Conservation (phyloP, 2,329 filamentous ascomycete species). For the Fusarium marasasianum region DNA sequence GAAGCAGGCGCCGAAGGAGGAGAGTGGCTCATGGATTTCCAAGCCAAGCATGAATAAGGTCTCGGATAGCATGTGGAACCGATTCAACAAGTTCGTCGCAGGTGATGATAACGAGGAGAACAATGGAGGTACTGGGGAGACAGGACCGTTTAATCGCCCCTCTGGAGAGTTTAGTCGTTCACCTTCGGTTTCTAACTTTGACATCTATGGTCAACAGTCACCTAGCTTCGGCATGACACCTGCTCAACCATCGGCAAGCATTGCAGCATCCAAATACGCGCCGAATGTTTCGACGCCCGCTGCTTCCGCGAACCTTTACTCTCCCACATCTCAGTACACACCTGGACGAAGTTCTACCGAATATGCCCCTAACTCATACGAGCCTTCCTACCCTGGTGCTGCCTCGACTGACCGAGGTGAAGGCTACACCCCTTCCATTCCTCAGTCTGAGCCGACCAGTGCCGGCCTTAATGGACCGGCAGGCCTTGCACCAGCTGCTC, state of each 20-base stretch:
- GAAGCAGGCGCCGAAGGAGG: conserved; percentile 85
- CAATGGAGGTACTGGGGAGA: conserved; percentile 70
- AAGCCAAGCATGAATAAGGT: conserved; percentile 97
- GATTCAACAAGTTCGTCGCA: conserved; percentile 95
- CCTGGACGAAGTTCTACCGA: conserved; percentile 50
- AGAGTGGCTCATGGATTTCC: conserved; percentile 86
- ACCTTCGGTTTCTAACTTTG: conserved; percentile 75
- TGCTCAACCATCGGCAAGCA: conserved; percentile 47
- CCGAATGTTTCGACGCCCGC: conserved; percentile 36
- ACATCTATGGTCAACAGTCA: conserved; percentile 72
- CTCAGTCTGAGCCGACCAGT: conserved; percentile 20
- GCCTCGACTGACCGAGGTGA: conserved; percentile 17
- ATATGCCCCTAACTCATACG: conserved; percentile 49
- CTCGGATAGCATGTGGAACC: conserved; percentile 87
- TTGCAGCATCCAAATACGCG: conserved; percentile 53
- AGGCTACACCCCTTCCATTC: conserved; percentile 32
- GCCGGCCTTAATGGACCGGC: conserved; percentile 4
- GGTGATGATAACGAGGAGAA: conserved; percentile 89
- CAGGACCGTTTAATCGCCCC: conserved; percentile 85
- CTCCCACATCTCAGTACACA: conserved; percentile 60
- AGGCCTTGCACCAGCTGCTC: conserved; percentile 39
- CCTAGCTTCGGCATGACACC: conserved; percentile 45
- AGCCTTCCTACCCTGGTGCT: conserved; percentile 43
- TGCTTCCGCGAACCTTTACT: conserved; percentile 42
- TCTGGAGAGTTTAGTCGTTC: conserved; percentile 78